A percentile compares a stretch with the other conserved stretches of the same genome.
Conservation (phyloP, 805 yeast genomes). For the Millerozyma miso region DNA sequence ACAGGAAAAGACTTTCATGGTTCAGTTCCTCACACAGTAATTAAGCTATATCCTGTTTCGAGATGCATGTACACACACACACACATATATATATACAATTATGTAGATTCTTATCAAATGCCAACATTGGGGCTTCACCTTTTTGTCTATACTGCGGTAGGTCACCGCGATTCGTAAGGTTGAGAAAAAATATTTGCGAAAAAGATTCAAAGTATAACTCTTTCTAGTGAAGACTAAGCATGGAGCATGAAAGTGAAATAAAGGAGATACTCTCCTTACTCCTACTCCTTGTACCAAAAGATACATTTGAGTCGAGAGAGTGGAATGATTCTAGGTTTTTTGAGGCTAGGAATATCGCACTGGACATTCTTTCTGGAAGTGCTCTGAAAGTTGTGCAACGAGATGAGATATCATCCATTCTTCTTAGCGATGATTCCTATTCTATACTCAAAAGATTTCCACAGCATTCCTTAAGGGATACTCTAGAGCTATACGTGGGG, state of each 20-base stretch:
- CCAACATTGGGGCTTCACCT: too few species aligned
- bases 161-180: too few species aligned
- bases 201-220: conserved; percentile 5
- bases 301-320: conserved; percentile 1
- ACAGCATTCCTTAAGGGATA: conserved; percentile 11
- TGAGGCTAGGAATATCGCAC: neutral
- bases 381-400: conserved; percentile 19
- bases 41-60: too few species aligned
- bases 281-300: conserved; percentile 8
- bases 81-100: too few species aligned
- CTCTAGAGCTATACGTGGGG: conserved; percentile 15
- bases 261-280: conserved; percentile 9
- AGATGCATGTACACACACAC: too few species aligned
- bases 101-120: too few species aligned
- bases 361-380: conserved; percentile 19
- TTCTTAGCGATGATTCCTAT: conserved; percentile 13
- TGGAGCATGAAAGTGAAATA: conserved; percentile 3
- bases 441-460: conserved; percentile 20
- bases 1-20: conserved; percentile 17
- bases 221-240: neutral
- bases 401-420: conserved; percentile 13
- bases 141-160: too few species aligned
- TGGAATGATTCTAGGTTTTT: neutral
- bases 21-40: conserved; percentile 9
- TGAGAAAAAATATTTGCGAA: neutral